phyloP scores from a whole-genome alignment of 2,329 filamentous ascomycete species.

The Colletotrichum coccodes region DNA sequence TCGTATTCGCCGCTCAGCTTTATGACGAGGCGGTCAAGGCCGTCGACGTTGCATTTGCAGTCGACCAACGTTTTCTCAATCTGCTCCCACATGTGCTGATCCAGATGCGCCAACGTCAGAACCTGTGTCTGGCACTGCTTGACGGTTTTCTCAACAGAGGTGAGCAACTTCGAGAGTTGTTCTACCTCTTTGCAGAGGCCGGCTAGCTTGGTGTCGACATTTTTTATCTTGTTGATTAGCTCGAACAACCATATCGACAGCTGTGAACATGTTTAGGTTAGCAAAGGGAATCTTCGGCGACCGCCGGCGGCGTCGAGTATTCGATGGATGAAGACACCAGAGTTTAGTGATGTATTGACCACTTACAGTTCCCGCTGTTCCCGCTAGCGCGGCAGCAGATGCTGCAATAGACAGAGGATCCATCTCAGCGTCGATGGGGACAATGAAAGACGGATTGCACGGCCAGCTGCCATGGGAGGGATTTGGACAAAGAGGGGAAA shows the following conservation, averaged over 20 bases:
- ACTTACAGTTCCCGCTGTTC: not conserved
- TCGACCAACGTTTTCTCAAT: slow-evolving; percentile 2
- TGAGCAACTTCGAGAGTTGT: not conserved
- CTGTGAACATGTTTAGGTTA: not conserved
- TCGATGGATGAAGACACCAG: too few relatives aligned
- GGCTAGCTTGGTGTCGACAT: slow-evolving; percentile 5
- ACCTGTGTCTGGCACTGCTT: not conserved
- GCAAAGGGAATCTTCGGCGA: too few relatives aligned
- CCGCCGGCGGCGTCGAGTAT: too few relatives aligned
- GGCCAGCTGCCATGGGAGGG: not conserved
- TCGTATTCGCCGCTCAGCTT: slow-evolving; percentile 5
- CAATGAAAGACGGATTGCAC: not conserved
- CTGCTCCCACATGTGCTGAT: slow-evolving; percentile 22
- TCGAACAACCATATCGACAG: slow-evolving; percentile 6
- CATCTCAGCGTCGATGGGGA: not conserved
- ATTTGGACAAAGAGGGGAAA: not conserved
- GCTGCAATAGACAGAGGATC: slow-evolving; percentile 9
- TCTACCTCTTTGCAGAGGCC: slow-evolving; percentile 9
- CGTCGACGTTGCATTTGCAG: slow-evolving; percentile 4
- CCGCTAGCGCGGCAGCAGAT: not conserved
- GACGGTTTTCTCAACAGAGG: slow-evolving; percentile 18
- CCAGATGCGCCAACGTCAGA: slow-evolving; percentile 1
- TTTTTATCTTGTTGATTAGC: slow-evolving; percentile 3
- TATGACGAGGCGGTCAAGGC: not conserved
- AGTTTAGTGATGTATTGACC: not conserved